Conservation (phyloP, 352 stramenopile genomes). For the Pythium biforme region DNA sequence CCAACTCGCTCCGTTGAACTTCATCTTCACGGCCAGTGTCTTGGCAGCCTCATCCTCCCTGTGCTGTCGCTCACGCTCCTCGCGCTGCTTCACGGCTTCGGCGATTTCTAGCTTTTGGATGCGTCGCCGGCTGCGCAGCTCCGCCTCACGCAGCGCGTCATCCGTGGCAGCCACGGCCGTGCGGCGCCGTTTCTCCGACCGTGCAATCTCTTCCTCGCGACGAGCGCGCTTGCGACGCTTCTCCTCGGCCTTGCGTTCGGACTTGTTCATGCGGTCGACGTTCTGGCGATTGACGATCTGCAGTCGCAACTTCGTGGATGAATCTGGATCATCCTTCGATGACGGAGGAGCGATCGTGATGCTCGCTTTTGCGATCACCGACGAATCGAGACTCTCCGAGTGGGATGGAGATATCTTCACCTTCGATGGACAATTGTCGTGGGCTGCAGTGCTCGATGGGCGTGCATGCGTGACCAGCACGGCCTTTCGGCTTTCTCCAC, state of each 20-base stretch:
- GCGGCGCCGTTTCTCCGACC: slow-evolving; percentile 69
- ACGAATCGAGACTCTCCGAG: slow-evolving; percentile 7
- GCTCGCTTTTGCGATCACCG: slow-evolving; percentile 19
- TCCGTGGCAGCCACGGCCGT: slow-evolving; percentile 78
- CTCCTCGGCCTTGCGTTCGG: slow-evolving; percentile 83
- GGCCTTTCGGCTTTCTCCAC: slow-evolving; percentile 29
- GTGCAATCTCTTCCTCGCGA: slow-evolving; percentile 76
- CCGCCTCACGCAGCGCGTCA: slow-evolving; percentile 77
- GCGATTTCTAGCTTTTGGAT: slow-evolving; percentile 71
- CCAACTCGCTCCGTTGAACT: slow-evolving; percentile 60
- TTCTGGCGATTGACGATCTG: slow-evolving; percentile 66
- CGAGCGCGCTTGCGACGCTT: slow-evolving; percentile 70
- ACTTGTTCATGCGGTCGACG: slow-evolving; percentile 80
- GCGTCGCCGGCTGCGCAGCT: slow-evolving; percentile 64
- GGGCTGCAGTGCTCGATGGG: background rate
- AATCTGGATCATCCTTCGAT: slow-evolving; percentile 18
- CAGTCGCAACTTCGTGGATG: slow-evolving; percentile 54
- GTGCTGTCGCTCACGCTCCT: slow-evolving; percentile 57
- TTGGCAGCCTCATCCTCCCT: slow-evolving; percentile 49
- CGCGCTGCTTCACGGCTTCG: slow-evolving; percentile 51
- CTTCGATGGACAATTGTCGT: background rate
- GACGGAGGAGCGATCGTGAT: slow-evolving; percentile 10
- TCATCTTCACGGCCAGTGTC: slow-evolving; percentile 48
- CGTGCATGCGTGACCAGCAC: background rate
- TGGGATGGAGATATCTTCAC: background rate